Conservation (phyloP, 2,329 filamentous ascomycete species). For the Neophaeococcomyces mojaviensis region DNA sequence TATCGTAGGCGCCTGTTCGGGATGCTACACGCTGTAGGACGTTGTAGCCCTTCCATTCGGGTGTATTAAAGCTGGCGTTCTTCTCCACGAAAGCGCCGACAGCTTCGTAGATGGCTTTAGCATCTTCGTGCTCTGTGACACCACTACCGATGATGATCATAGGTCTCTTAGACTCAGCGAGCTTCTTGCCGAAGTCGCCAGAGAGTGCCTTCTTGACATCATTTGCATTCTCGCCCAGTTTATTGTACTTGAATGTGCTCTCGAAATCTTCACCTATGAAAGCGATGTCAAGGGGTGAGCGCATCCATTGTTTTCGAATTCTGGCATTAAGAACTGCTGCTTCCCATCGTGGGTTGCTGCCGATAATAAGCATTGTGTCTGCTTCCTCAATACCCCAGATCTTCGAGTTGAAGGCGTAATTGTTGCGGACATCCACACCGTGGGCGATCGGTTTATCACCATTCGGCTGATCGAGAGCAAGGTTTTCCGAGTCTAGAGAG, state of each 20-base stretch:
- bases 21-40: slow-evolving; percentile 90
- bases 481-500: slow-evolving; percentile 90
- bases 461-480: slow-evolving; percentile 81
- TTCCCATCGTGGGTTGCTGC: slow-evolving; percentile 92
- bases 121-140: slow-evolving; percentile 82
- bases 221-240: slow-evolving; percentile 70
- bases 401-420: slow-evolving; percentile 93
- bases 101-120: slow-evolving; percentile 87
- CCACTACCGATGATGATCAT: slow-evolving; percentile 96
- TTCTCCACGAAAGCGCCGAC: slow-evolving; percentile 89
- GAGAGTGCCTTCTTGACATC: slow-evolving; percentile 78
- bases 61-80: slow-evolving; percentile 78
- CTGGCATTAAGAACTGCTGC: slow-evolving; percentile 91
- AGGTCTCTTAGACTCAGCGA: slow-evolving; percentile 76
- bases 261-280: slow-evolving; percentile 86
- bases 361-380: slow-evolving; percentile 83
- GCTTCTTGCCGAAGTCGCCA: slow-evolving; percentile 87
- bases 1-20: slow-evolving; percentile 85
- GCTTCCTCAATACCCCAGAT: slow-evolving; percentile 92
- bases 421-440: slow-evolving; percentile 85
- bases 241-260: slow-evolving; percentile 91
- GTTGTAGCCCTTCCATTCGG: slow-evolving; percentile 97
- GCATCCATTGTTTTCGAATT: slow-evolving; percentile 95
- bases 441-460: slow-evolving; percentile 81
- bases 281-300: slow-evolving; percentile 87